Base-by-base conservation (phyloP, 2,329 filamentous ascomycete species). In the Penicillium sp. region DNA sequence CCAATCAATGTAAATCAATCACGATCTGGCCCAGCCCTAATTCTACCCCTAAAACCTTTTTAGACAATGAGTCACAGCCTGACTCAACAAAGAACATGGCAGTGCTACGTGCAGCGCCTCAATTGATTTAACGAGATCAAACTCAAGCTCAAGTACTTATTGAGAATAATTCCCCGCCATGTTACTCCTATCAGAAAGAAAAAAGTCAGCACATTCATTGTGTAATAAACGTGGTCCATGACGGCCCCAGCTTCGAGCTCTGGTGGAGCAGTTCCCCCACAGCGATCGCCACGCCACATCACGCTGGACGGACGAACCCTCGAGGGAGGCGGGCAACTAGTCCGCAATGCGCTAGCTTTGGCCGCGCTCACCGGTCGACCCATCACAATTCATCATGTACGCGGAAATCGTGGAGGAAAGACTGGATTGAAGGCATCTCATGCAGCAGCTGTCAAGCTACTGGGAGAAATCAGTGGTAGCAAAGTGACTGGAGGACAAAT, bases 301-400 rank as follows among this genome's bases (percentile, higher is more conserved):
- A 65, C 73, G 46, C 69, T 86, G 10, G 78, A 84, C 64, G 83
- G 84, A 44, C 78, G 77, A 16, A 84, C 78, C 3, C 79, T 86
- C 18, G 84, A 87, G 77, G 84, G 84, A 34, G 84, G 84, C 23
- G 84, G 84, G 13, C 84, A 87, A 67, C 75, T 87, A 2, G 73
- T 86, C 39, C 82, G 84, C 19, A 78, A 83, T 48, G 81, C 83
- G 2, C 61, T 85, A 8, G 78, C 79, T 13, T 70, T 87, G 2
- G 81, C 83, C 1, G 79, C 81, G 5, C 72, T 87, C 14, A 83
- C 79, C 5, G 67, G 67, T 19, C 77, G 68, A 1, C 76, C 83
- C 1, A 69, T 87, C 46, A 72, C 71, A 21, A 80, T 87, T 58
- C 73, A 71, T 37, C 68, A 80, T 54, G 83, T 87, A 51, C 80